Evolutionary conservation across 192 early-diverging fungal genomes (phyloP), one percentile per base, ranked within the genome.

Genomic region (Rhizophlyctis rosea): DNA sequence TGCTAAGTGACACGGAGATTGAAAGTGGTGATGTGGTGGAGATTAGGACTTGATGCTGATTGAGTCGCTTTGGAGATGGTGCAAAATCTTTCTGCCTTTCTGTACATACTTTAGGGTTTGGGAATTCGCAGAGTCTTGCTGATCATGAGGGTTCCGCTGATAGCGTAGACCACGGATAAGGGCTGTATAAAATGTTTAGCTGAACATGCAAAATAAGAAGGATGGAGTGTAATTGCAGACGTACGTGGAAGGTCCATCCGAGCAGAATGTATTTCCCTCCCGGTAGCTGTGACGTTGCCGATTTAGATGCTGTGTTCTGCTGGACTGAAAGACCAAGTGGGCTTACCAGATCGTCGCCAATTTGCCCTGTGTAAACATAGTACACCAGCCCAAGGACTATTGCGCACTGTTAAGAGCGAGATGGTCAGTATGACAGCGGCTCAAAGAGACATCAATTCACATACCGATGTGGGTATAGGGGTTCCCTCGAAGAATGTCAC

Each of bases 401-500:
- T 2, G 28, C 5, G 23, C 62, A 58, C 52, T 24, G 47, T 5
- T 24, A 4, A 50, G 51, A 61, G 5, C 50, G 24, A 52, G 9
- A 9, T 14, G 13, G 50, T 52, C 23, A 61, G 47, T 60, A 44
- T 7, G 16, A 60, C n/a, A 9, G 55, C 30, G 2, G 27, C 14
- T 4, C 11, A 30, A 9, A 34, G 7, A 13, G 14, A 60, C 33
- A 13, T 44, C 39, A 7, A 44, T 13, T 7, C 39, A 18, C 56
- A 18, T 16, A 64, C 52, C 1, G 66, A 67, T 4, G 89, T 90
- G 1, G 92, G 93, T 49, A 96, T 94, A 4, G 93, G 93, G 5
- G 91, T 91, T 30, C 93, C 93, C 68, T 96, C 90, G 75, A 93
- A 95, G 63, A 89, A 90, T 30, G 71, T 60, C 34, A 92, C 79